A percentile compares a stretch with the other conserved stretches of the same genome.
phyloP scores from a whole-genome alignment of 768 basidiomycete genomes.

The Dendrothele bispora region DNA sequence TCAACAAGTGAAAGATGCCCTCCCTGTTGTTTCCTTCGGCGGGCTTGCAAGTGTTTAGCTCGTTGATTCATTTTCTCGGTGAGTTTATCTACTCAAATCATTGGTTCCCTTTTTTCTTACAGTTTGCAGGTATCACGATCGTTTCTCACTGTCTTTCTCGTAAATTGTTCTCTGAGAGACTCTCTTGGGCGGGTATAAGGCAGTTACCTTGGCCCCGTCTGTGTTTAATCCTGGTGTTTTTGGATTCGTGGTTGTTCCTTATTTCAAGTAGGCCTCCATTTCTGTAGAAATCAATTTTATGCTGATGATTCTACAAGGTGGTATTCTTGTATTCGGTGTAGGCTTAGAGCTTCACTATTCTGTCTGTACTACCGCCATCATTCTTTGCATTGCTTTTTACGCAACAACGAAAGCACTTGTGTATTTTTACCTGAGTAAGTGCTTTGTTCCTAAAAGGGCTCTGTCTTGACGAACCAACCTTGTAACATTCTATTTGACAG shows the following conservation, averaged over 20 bases:
- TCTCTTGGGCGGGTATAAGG: slow-evolving; percentile 16
- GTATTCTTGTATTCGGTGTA: slow-evolving; percentile 27
- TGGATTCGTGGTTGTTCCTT: slow-evolving; percentile 26
- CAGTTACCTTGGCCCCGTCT: slow-evolving; percentile 23
- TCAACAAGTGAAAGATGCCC: neutral
- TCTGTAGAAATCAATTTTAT: neutral
- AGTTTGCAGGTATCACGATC: slow-evolving; percentile 23
- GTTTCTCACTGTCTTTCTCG: slow-evolving; percentile 27
- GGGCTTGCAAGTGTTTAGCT: slow-evolving; percentile 25
- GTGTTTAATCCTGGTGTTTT: slow-evolving; percentile 23
- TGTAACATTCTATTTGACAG: slow-evolving; percentile 10
- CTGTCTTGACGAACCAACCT: no score
- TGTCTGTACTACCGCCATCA: slow-evolving; percentile 28
- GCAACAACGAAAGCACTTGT: slow-evolving; percentile 27
- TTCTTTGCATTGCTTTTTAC: slow-evolving; percentile 27
- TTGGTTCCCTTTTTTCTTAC: no score
- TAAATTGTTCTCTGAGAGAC: slow-evolving; percentile 19
- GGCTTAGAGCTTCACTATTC: slow-evolving; percentile 22
- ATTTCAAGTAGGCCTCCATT: slow-evolving; percentile 18
- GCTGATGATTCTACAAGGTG: slow-evolving; percentile 15
- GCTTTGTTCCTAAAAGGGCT: slow-evolving; percentile 8
- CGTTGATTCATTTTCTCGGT: slow-evolving; percentile 29
- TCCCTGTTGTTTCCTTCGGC: slow-evolving; percentile 20
- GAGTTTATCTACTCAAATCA: no score
- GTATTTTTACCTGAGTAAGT: slow-evolving; percentile 29